Evolutionary conservation across 805 yeast genomes (phyloP), one percentile per base, ranked within the genome.

Genomic region (Yamadazyma sp.): DNA sequence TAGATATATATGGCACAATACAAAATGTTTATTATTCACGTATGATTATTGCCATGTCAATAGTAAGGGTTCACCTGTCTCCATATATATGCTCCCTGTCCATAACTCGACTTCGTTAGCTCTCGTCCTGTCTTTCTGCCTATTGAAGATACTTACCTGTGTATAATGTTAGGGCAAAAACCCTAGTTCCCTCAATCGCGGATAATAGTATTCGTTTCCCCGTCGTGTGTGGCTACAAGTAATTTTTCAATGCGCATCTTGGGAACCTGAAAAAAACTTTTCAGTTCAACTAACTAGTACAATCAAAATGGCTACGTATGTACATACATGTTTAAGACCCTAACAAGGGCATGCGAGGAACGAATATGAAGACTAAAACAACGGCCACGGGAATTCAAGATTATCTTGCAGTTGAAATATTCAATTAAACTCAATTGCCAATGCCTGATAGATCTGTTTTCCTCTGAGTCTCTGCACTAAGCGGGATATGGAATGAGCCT

Each of bases 391-490:
- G 67, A 61, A 61, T 52, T 48, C 53, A 47, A 62, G 67, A 62
- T 60, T 62, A 54, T 62, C 69, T 62, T 62, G 67, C 69, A 62
- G 69, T 25, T 38, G 30, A 26, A 35, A 12, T 26, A 25, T 38
- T 38, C 32, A 25, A 50, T 44, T 47, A 52, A 42, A 55, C 54
- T 52, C 58, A 47, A 48, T 27, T 57, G 69, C 69, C 65, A 47
- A 62, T 62, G 69, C 67, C 64, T 62, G 69, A 62, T 60, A 57
- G 42, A 59, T 62, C 69, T 62, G 69, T 57, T 62, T 62, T 62
- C 69, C 64, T 62, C 67, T 62, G 69, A 52, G 67, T 52, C 40
- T 45, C 14, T 7, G 41, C 40, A 29, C 41, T 33, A 32, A 40
- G 37, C 57, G 63, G 49, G 62, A 52, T 45, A 29, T 49, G 40